These are phyloP conservation scores for Linum lewisii DNA, from an alignment of 345 rosid genomes.

Conservation along the genomic window DNA sequence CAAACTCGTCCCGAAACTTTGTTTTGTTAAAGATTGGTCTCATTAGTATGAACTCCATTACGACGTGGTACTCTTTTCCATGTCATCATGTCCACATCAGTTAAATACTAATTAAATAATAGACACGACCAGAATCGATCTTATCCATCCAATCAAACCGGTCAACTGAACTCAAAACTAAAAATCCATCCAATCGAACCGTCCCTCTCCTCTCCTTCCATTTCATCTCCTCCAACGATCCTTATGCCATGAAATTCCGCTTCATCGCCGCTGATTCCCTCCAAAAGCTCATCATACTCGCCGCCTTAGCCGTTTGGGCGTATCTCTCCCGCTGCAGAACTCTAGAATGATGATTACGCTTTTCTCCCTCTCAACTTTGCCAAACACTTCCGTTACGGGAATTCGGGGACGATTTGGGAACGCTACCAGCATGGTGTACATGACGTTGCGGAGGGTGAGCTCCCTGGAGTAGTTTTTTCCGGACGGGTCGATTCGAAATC, in stretches of 20 bases:
- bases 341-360: conserved; percentile 86
- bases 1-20: no score
- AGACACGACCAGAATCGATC: no score
- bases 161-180: no score
- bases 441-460: conserved; percentile 53
- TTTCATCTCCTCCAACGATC: conserved; percentile 76
- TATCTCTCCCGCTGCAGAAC: conserved; percentile 46
- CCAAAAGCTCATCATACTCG: conserved; percentile 69
- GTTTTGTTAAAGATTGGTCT: no score
- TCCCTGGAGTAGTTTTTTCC: conserved; percentile 44
- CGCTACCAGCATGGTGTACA: conserved; percentile 67
- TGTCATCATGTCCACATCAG: no score
- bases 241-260: conserved; percentile 69
- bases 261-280: conserved; percentile 92
- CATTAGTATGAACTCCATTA: no score
- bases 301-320: conserved; percentile 52
- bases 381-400: conserved; percentile 94
- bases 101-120: no score
- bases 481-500: conserved; percentile 30
- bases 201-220: conserved; percentile 98
- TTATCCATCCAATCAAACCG: no score
- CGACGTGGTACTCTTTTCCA: no score
- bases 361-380: conserved; percentile 83
- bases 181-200: no score
- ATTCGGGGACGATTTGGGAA: conserved; percentile 55